Base-by-base conservation (phyloP, 2,329 filamentous ascomycete genomes). In the Hortaea sp. region DNA sequence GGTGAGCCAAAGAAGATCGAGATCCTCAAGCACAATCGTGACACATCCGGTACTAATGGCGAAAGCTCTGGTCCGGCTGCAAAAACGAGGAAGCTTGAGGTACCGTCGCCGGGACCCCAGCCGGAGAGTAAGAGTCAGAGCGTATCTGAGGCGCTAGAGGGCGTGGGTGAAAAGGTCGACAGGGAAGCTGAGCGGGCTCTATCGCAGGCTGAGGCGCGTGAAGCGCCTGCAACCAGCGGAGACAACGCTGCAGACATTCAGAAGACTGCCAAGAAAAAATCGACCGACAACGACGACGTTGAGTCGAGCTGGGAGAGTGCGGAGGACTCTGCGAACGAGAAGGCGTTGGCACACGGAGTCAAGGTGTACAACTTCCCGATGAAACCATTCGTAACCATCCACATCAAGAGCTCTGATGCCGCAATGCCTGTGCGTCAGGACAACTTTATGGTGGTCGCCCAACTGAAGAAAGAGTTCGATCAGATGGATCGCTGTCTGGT, bases 391-490 rank as follows among this genome's bases (percentile, higher is more conserved):
- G 89, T 94, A 54, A 85, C 89, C 13, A 92, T 98, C 61, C 81
- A 79, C 9, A 78, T 97, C 57, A 65, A 75, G 60, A 62, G 63
- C 13, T 66, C 68, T 73, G 79, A 63, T 70, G 77, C 53, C 66
- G 74, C 50, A 67, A 74, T 49, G 67, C 75, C 82, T 3, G 82
- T 97, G 64, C 82, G 84, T 34, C 80, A 87, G 47, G 84, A 90
- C 54, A 39, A 43, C 39, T 82, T 95, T 57, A 85, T 95, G 73
- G 88, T 95, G 57, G 92, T 98, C 62, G 90, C 92, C 43, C 81
- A 88, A 48, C 75, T 97, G 53, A 95, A 95, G 75, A 97, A 97
- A 70, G 88, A 95, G 5, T 97, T 97, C 59, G 92, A 98, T 61
- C 92, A 97, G 69, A 83, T 95, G 51, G 92, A 98, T 63, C 85